Evolutionary conservation across 371 early-diverging fungal genomes (phyloP).

Genomic region (Cokeromyces recurvatus): DNA sequence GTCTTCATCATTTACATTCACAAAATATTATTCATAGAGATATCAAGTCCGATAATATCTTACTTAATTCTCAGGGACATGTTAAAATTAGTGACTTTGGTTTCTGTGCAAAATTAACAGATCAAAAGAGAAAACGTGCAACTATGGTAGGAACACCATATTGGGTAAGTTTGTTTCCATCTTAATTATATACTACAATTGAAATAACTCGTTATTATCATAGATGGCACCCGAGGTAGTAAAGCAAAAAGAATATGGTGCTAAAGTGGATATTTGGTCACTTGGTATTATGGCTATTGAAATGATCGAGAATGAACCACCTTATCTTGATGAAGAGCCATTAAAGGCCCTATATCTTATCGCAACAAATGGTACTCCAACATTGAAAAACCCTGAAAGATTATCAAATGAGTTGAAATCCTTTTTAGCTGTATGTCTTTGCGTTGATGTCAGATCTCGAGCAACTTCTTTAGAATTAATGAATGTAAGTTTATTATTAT

Average conservation of each 20-base stretch:
- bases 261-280: conserved; percentile 93
- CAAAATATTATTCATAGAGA: conserved; percentile 95
- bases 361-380: conserved; percentile 96
- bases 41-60: conserved; percentile 95
- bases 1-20: conserved; percentile 88
- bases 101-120: conserved; percentile 89
- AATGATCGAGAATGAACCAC: conserved; percentile 97
- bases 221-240: conserved; percentile 95
- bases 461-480: conserved; percentile 84
- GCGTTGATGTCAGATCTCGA: conserved; percentile 85
- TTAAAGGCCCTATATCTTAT: conserved; percentile 93
- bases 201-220: neutral
- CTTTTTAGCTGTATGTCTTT: conserved; percentile 84
- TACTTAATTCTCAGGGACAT: conserved; percentile 80
- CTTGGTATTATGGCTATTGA: conserved; percentile 96
- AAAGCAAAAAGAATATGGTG: conserved; percentile 86
- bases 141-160: conserved; percentile 97
- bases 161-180: conserved; percentile 61
- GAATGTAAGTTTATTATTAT: conserved; percentile 38
- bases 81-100: conserved; percentile 96
- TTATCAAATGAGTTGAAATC: conserved; percentile 80
- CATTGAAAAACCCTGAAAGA: conserved; percentile 81
- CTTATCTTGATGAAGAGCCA: conserved; percentile 94
- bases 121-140: conserved; percentile 80
- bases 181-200: neutral